Percentiles rank a stretch among this genome's conserved stretches.
Evolutionary conservation across 2,329 filamentous ascomycete species (phyloP).

Genomic region (Cladosporium sp.): DNA sequence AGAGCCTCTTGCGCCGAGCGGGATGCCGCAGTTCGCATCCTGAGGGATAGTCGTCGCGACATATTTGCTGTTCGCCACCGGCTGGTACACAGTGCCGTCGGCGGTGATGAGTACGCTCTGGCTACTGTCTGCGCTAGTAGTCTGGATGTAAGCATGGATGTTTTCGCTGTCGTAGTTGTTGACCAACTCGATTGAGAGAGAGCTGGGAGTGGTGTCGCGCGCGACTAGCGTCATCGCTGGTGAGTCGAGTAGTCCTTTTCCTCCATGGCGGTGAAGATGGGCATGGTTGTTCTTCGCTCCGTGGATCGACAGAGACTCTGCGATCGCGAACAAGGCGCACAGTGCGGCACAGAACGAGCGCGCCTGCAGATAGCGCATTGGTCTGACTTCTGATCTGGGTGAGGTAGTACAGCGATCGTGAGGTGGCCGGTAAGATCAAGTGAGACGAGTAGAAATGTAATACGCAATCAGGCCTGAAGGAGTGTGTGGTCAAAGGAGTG

Average conservation of each 20-base stretch:
- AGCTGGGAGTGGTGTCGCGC: background rate
- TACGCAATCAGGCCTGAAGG: background rate
- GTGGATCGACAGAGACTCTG: background rate
- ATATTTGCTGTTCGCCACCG: conserved; percentile 26
- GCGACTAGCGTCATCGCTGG: background rate
- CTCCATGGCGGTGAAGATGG: background rate
- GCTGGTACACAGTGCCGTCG: conserved; percentile 38
- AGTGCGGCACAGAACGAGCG: background rate
- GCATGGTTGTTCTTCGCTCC: background rate
- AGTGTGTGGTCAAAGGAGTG: background rate
- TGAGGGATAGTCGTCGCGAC: conserved; percentile 31
- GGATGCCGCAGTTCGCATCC: conserved; percentile 35
- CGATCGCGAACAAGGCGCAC: background rate
- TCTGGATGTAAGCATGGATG: conserved; percentile 39
- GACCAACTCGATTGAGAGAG: conserved; percentile 27
- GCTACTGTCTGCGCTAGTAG: conserved; percentile 35
- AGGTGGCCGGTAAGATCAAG: background rate
- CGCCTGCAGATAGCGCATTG: background rate
- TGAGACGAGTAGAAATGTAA: background rate
- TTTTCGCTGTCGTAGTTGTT: conserved; percentile 37
- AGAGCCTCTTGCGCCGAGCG: conserved; percentile 31
- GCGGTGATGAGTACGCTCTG: conserved; percentile 38
- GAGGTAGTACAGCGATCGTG: background rate
- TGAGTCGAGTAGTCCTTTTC: background rate
- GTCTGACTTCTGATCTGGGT: background rate